Evolutionary conservation across 306 rosid genomes (phyloP).

Genomic region (Lathyrus oleraceus): DNA sequence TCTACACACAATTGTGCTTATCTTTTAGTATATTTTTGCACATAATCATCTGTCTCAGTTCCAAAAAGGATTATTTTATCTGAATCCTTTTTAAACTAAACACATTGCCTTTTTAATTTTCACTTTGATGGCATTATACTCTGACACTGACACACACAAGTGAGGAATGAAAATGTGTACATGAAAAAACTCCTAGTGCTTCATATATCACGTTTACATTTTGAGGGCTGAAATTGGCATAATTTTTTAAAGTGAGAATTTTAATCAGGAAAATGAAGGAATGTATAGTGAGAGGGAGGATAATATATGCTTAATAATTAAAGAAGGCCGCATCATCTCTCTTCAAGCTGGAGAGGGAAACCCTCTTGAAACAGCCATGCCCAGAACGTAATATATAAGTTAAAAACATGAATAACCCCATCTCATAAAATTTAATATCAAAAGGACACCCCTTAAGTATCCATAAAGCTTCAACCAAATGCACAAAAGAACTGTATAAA

Average conservation of each 20-base stretch:
- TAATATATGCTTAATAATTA: neutral
- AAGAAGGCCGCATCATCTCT: neutral
- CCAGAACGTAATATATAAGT: slow-evolving; percentile 4
- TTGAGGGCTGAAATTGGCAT: slow-evolving; percentile 24
- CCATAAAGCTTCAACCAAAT: neutral
- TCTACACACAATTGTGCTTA: slow-evolving; percentile 19
- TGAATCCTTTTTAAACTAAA: neutral
- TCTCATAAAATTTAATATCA: slow-evolving; percentile 5
- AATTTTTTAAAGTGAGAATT: neutral
- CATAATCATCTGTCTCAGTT: slow-evolving; percentile 11
- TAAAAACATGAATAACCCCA: neutral
- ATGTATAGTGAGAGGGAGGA: slow-evolving; percentile 18
- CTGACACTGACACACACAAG: neutral
- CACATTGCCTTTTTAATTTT: neutral
- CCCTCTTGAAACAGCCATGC: slow-evolving; percentile 17
- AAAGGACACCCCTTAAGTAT: slow-evolving; percentile 1
- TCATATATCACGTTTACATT: slow-evolving; percentile 4
- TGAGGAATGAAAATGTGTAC: slow-evolving; percentile 4
- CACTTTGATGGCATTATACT: slow-evolving; percentile 24
- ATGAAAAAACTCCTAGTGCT: slow-evolving; percentile 6
- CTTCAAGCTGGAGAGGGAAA: slow-evolving; percentile 23
- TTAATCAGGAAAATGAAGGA: slow-evolving; percentile 14
- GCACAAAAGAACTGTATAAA: slow-evolving; percentile 22
- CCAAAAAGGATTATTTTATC: slow-evolving; percentile 4
- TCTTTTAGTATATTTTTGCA: slow-evolving; percentile 20